Percentiles rank a stretch among this genome's conserved stretches.
Evolutionary conservation across 164 flowering plant species (phyloP).

Genomic region (Aristolochia fimbriata): DNA sequence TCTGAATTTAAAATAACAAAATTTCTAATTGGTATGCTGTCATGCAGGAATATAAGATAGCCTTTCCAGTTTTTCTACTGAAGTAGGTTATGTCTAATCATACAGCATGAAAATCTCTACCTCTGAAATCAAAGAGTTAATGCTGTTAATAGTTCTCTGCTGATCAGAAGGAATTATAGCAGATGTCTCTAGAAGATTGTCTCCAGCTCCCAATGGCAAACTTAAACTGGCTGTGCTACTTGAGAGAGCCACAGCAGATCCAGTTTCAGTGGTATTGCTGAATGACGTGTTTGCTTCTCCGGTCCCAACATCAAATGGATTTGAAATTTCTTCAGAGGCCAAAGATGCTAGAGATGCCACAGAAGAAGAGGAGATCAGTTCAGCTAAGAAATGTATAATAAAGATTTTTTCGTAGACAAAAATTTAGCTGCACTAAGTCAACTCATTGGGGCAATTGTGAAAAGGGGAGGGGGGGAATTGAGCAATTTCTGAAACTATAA

Average conservation of each 20-base stretch:
- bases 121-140: slow-evolving; percentile 73
- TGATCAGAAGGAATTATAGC: slow-evolving; percentile 66
- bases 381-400: neutral
- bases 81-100: too few species aligned
- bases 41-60: too few species aligned
- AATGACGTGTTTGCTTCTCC: neutral
- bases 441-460: too few species aligned
- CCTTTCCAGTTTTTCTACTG: too few species aligned
- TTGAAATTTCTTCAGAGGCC: neutral
- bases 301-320: slow-evolving; percentile 1
- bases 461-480: too few species aligned
- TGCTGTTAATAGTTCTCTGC: slow-evolving; percentile 60
- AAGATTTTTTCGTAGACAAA: too few species aligned
- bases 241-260: slow-evolving; percentile 4
- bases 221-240: slow-evolving; percentile 8
- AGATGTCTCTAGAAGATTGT: slow-evolving; percentile 10
- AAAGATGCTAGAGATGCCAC: neutral
- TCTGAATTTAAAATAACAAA: too few species aligned
- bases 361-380: neutral
- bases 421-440: too few species aligned
- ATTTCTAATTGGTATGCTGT: too few species aligned
- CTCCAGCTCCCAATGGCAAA: slow-evolving; percentile 1
- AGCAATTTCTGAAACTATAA: too few species aligned
- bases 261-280: slow-evolving; percentile 2
- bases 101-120: slow-evolving; percentile 22